These are phyloP conservation scores for Linum tenue DNA, from an alignment of 345 rosid genomes.

Conservation along the genomic window DNA sequence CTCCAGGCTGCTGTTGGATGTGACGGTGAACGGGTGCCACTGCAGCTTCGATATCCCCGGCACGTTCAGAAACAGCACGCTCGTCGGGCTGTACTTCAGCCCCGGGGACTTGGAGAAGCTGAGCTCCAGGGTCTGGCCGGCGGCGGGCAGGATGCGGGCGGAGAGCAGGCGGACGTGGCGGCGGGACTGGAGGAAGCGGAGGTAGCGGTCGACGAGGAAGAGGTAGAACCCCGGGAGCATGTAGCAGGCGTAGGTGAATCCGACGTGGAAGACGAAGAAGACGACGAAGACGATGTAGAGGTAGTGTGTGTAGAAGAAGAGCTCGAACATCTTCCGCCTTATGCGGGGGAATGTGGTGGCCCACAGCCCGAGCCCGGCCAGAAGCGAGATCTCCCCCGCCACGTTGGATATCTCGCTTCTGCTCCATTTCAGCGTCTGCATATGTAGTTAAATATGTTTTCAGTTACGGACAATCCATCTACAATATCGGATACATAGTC, in stretches of 20 bases:
- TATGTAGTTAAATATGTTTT: background rate
- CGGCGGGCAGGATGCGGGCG: conserved; percentile 55
- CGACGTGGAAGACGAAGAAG: conserved; percentile 61
- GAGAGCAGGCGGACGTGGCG: conserved; percentile 38
- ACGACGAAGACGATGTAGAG: conserved; percentile 57
- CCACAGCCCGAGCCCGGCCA: conserved; percentile 57
- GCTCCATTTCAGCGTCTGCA: conserved; percentile 48
- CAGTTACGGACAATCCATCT: no score
- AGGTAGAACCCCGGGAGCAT: conserved; percentile 77
- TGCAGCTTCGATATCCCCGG: conserved; percentile 68
- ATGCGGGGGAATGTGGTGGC: conserved; percentile 50
- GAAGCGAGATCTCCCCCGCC: conserved; percentile 60
- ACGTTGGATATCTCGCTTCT: conserved; percentile 35
- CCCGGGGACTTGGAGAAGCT: conserved; percentile 54
- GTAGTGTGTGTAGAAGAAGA: conserved; percentile 70
- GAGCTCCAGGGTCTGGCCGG: conserved; percentile 52
- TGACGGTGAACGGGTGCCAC: conserved; percentile 89
- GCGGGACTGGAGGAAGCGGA: conserved; percentile 67
- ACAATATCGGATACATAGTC: no score
- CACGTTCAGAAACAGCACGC: conserved; percentile 62
- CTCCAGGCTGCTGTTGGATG: conserved; percentile 62
- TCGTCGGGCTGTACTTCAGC: conserved; percentile 56
- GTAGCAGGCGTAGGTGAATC: conserved; percentile 39
- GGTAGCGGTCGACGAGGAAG: conserved; percentile 63
- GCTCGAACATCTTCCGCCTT: conserved; percentile 56